Evolutionary conservation across 805 yeast genomes (phyloP).

Genomic region (Candida rishiriensis): DNA sequence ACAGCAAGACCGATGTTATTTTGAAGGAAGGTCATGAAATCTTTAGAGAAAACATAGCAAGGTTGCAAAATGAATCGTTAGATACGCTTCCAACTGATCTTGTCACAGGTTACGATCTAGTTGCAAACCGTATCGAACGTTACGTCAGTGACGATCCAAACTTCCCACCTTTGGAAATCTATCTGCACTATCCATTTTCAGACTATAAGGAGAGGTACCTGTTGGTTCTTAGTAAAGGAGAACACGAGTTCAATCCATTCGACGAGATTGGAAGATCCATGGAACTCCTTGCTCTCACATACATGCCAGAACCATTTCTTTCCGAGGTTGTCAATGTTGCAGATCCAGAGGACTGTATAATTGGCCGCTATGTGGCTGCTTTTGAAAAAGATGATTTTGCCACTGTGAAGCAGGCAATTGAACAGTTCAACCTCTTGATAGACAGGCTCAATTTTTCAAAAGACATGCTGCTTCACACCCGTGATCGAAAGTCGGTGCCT

Average conservation of each 20-base stretch:
- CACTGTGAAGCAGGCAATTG: constrained; percentile 30
- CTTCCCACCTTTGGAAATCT: constrained; percentile 22
- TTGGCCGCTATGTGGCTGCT: constrained; percentile 34
- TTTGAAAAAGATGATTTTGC: constrained; percentile 28
- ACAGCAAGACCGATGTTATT: constrained; percentile 11
- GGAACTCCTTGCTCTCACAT: constrained; percentile 37
- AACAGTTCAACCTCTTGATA: constrained; percentile 41
- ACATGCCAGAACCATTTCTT: constrained; percentile 35
- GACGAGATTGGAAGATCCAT: constrained; percentile 53
- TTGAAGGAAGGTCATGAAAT: constrained; percentile 13
- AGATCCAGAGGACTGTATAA: constrained; percentile 34
- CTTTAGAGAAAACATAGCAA: constrained; percentile 19
- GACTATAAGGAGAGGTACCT: constrained; percentile 46
- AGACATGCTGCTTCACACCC: constrained; percentile 16
- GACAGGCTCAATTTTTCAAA: constrained; percentile 31
- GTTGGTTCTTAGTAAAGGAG: constrained; percentile 47
- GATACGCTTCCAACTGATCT: constrained; percentile 12
- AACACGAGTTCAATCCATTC: constrained; percentile 55
- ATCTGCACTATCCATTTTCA: constrained; percentile 36
- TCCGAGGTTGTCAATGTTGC: constrained; percentile 31
- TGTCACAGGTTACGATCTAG: constrained; percentile 17
- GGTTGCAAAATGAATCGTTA: constrained; percentile 13
- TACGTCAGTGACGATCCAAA: constrained; percentile 28
- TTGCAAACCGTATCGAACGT: constrained; percentile 13
- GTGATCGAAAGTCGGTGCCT: constrained; percentile 28